Percentiles rank a stretch among this genome's conserved stretches.
These are phyloP conservation scores for Saprolegnia diclina DNA, from an alignment of 352 stramenopile species.

Conservation along the genomic window DNA sequence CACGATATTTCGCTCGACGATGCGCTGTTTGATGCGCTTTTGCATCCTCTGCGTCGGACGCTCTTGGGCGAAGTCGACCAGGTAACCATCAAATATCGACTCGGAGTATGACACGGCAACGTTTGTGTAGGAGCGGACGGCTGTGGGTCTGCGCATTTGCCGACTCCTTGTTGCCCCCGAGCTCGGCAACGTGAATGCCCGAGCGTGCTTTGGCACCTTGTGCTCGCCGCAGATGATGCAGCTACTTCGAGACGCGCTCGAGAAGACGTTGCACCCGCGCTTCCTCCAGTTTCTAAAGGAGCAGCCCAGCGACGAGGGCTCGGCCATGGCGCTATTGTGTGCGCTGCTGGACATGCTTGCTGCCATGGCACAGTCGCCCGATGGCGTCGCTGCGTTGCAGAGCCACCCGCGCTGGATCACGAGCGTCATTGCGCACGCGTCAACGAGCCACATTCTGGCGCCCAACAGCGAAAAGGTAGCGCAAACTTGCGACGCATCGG, in stretches of 20 bases:
- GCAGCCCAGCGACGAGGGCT: slow-evolving; percentile 26
- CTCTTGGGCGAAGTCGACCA: slow-evolving; percentile 71
- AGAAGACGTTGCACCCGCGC: slow-evolving; percentile 60
- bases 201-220: slow-evolving; percentile 43
- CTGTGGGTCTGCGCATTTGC: slow-evolving; percentile 20
- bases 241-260: slow-evolving; percentile 49
- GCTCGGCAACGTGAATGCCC: slow-evolving; percentile 44
- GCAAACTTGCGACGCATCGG: not conserved
- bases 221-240: slow-evolving; percentile 47
- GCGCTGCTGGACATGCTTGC: slow-evolving; percentile 56
- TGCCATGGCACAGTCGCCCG: slow-evolving; percentile 37
- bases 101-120: not conserved
- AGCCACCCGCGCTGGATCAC: slow-evolving; percentile 55
- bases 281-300: slow-evolving; percentile 62
- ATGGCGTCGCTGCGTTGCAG: slow-evolving; percentile 45
- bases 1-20: slow-evolving; percentile 45
- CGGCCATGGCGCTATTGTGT: slow-evolving; percentile 28
- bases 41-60: slow-evolving; percentile 53
- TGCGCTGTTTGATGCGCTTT: slow-evolving; percentile 53
- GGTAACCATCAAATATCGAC: slow-evolving; percentile 31
- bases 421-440: slow-evolving; percentile 53
- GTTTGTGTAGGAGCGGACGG: not conserved
- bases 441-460: slow-evolving; percentile 48
- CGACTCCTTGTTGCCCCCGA: slow-evolving; percentile 48
- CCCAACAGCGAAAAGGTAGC: not conserved